Evolutionary conservation across 768 basidiomycete genomes (phyloP).

Genomic region (Clitopilus passeckerianus): DNA sequence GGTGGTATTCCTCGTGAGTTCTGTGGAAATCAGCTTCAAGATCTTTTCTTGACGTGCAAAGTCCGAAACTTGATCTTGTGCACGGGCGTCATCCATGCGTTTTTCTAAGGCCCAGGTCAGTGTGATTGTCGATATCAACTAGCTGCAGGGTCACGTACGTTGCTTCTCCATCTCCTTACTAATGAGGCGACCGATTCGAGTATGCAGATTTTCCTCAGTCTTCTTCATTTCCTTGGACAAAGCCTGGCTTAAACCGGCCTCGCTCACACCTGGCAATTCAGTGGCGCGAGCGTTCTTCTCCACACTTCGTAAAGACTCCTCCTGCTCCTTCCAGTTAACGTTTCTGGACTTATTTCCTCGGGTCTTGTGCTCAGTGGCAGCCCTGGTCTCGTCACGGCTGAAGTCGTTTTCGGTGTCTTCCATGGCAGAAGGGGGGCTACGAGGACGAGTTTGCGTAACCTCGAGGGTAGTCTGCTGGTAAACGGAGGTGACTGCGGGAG

Average conservation of each 20-base stretch:
- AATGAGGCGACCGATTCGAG: slow-evolving; percentile 71
- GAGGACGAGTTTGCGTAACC: slow-evolving; percentile 36
- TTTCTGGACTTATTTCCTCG: slow-evolving; percentile 63
- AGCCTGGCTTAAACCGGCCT: slow-evolving; percentile 50
- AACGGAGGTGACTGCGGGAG: slow-evolving; percentile 14
- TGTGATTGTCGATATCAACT: no score
- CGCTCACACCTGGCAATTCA: slow-evolving; percentile 38
- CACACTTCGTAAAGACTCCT: slow-evolving; percentile 35
- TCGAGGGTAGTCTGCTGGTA: slow-evolving; percentile 11
- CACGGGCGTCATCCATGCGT: slow-evolving; percentile 79
- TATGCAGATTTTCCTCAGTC: slow-evolving; percentile 77
- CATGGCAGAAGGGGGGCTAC: slow-evolving; percentile 58
- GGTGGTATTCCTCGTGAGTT: slow-evolving; percentile 83
- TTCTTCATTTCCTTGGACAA: slow-evolving; percentile 76
- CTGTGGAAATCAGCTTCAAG: slow-evolving; percentile 81
- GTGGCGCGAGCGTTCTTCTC: slow-evolving; percentile 20
- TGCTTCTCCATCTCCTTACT: slow-evolving; percentile 89
- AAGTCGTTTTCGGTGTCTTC: slow-evolving; percentile 71
- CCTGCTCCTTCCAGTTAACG: slow-evolving; percentile 48
- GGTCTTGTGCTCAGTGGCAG: slow-evolving; percentile 34
- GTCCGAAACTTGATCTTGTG: slow-evolving; percentile 74
- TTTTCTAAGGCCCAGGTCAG: slow-evolving; percentile 45
- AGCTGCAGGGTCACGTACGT: slow-evolving; percentile 42
- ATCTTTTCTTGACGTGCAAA: slow-evolving; percentile 86
- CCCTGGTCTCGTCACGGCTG: slow-evolving; percentile 52